Base-by-base conservation (phyloP, 1,284 basidiomycete species). In the Heterobasidion annosum region DNA sequence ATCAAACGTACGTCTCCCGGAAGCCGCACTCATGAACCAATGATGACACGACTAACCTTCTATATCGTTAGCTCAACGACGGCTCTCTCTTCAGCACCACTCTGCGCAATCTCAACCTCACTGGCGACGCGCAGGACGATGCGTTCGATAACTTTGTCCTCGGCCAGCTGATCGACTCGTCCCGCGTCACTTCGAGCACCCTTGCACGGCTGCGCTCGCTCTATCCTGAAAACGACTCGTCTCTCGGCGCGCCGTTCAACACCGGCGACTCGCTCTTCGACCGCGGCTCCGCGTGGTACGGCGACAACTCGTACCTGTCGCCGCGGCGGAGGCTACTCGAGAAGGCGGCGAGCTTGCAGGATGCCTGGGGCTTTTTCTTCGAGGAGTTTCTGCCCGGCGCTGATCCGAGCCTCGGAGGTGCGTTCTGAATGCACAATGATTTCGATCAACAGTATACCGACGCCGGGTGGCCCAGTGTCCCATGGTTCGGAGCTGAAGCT, bases 211-310 rank as follows among this genome's bases (percentile, higher is more conserved):
- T 78, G 44, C 61, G 73, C 34, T 37, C 48, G 0, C 56, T 75
- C 3, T 82, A 71, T 62, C 75, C 76, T 0, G 72, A 72, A 0
- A 75, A 79, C 54, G 77, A 80, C 56, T 64, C 71, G 9, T 62
- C 65, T 8, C 63, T 69, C 32, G 42, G 51, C 15, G 51, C 40
- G 3, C 71, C 73, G 0, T 82, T 79, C 65, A 76, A 78, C 54
- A 81, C 79, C 0, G 79, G 79, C 0, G 79, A 83, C 61, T 76
- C 75, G 7, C 66, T 82, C 6, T 82, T 78, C 53, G 80, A 82
- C 58, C 65, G 81, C 51, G 74, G 70, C 0, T 72, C 66, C 52
- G 68, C 78, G 1, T 82, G 74, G 73, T 83, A 81, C 59, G 78
- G 75, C 1, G 77, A 77, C 55, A 67, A 73, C 48, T 79, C 79